phyloP scores from a whole-genome alignment of 305 asterid species.

The Solanum hybrid region DNA sequence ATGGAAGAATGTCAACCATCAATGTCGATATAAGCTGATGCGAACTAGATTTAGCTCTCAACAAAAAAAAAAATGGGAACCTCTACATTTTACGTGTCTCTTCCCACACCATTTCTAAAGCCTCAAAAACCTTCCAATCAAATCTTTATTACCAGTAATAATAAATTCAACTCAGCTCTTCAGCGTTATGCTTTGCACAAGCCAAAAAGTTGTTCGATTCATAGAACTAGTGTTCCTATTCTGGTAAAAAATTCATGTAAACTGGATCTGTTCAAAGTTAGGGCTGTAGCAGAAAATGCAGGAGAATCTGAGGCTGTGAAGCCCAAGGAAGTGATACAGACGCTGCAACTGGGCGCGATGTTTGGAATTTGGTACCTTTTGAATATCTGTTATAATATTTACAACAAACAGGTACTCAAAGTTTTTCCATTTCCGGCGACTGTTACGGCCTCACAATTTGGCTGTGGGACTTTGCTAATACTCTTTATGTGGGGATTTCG shows the following conservation, averaged over 20 bases:
- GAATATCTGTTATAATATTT: conserved; percentile 79
- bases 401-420: conserved; percentile 83
- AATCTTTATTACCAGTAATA: not conserved
- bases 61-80: conserved; percentile 25
- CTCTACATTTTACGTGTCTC: conserved; percentile 35
- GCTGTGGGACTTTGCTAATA: conserved; percentile 58
- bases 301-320: conserved; percentile 14
- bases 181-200: not conserved
- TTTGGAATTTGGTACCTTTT: conserved; percentile 62
- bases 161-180: conserved; percentile 2
- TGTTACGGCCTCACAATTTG: conserved; percentile 70
- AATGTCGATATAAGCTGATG: not conserved
- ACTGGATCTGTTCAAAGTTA: not conserved
- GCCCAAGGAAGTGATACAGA: conserved; percentile 10
- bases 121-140: conserved; percentile 13
- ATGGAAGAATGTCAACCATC: conserved; percentile 6
- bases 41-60: not conserved
- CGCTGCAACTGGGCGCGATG: conserved; percentile 58
- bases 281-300: conserved; percentile 29
- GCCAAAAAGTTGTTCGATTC: not conserved
- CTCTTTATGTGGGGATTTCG: conserved; percentile 68
- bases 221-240: not conserved
- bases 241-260: not conserved
- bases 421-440: conserved; percentile 70
- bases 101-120: conserved; percentile 27